Evolutionary conservation across 2,329 filamentous ascomycete species (phyloP), one percentile per base, ranked within the genome.

Genomic region (Xylaria sp.): DNA sequence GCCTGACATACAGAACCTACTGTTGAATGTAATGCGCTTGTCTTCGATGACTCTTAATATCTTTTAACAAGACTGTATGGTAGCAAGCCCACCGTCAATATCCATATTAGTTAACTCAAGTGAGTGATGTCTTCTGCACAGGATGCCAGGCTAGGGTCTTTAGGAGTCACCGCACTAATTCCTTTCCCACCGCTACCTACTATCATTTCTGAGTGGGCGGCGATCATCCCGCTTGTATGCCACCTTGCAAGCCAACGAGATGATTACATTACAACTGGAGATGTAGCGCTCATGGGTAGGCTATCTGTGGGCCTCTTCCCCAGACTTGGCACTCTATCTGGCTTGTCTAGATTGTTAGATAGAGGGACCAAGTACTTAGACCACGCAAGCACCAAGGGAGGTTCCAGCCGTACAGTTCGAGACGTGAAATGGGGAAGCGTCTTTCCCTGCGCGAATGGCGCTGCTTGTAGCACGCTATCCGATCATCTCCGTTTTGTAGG

Each of bases 381-480:
- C 31, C 17, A 53, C 9, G 57, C 50, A 17, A 60, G 57, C 40
- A 54, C 28, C 2, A 45, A 21, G 28, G 25, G 35, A 11, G 62
- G 25, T 57, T 65, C 4, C 2, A 61, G 53, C 23, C 62, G 59
- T 4, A 67, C 33, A 14, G 71, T 71, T 1, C 72, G 64, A 58
- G 71, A 73, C 50, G 70, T 73, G 5, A 63, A 67, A 28, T 73
- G 71, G 71, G 71, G 71, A 2, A 71, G 70, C 53, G 55, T 63
- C 19, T 73, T 73, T 49, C 67, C 71, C 14, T 61, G 64, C 25
- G 69, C 71, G 35, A 73, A 73, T 38, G 71, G 71, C n/a, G 64
- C 71, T 43, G 70, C 65, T 28, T 64, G 40, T 17, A 38, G 63
- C 14, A 55, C 67, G 3, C 63, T 71, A 31, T 54, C 57, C 3